Conservation (phyloP, 768 basidiomycete genomes). For the Galerina marginata region DNA sequence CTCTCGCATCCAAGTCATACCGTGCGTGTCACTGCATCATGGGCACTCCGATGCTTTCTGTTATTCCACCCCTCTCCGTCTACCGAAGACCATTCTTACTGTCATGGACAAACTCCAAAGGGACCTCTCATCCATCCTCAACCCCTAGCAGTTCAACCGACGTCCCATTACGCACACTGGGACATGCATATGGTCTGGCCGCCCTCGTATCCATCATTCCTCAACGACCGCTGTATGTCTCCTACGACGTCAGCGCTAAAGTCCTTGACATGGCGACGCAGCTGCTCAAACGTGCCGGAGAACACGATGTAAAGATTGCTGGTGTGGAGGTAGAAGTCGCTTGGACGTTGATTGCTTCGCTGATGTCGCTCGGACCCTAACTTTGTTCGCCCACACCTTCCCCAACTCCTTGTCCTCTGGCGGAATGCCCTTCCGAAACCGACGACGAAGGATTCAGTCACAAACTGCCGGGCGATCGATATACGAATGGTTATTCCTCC, state of each 20-base stretch:
- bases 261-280: slow-evolving; percentile 91
- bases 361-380: slow-evolving; percentile 94
- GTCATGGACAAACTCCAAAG: slow-evolving; percentile 85
- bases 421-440: slow-evolving; percentile 96
- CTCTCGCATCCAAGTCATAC: slow-evolving; percentile 87
- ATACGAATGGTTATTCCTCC: slow-evolving; percentile 88
- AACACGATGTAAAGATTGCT: slow-evolving; percentile 86
- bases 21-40: slow-evolving; percentile 85
- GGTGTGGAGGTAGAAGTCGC: slow-evolving; percentile 90
- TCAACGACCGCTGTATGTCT: slow-evolving; percentile 89
- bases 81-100: slow-evolving; percentile 78
- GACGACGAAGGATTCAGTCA: slow-evolving; percentile 80
- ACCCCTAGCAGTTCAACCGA: slow-evolving; percentile 79
- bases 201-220: slow-evolving; percentile 87
- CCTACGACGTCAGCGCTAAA: slow-evolving; percentile 90
- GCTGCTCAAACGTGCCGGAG: slow-evolving; percentile 88
- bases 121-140: slow-evolving; percentile 75
- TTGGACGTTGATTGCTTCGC: slow-evolving; percentile 88
- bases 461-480: slow-evolving; percentile 64
- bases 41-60: slow-evolving; percentile 92
- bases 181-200: slow-evolving; percentile 90
- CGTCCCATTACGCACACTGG: slow-evolving; percentile 72
- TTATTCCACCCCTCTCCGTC: slow-evolving; percentile 82
- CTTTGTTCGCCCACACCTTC: slow-evolving; percentile 91
- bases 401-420: slow-evolving; percentile 95